Evolutionary conservation across 1,139 yeast genomes (phyloP), one percentile per base, ranked within the genome.

Genomic region (Scheffersomyces quercinus): DNA sequence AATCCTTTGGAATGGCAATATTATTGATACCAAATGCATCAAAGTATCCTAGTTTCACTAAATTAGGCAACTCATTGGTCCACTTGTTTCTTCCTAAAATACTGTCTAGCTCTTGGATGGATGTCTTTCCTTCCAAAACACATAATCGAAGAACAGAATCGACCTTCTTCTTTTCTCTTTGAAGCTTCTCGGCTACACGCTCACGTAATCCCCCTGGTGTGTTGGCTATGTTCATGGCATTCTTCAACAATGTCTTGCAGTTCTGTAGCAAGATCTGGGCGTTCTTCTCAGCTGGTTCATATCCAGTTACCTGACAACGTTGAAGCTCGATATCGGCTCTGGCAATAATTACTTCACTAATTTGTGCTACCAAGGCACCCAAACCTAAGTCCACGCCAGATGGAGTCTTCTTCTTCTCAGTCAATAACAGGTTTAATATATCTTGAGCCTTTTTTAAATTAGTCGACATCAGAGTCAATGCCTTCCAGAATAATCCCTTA

Each of bases 311-410:
- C 40, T 64, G 68, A 20, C 73, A 59, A 45, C 83, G 61, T 55
- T 78, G 82, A n/a, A 77, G 53, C 42, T 78, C 83, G 5, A 78
- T 66, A 54, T 80, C 84, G 1, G 81, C 73, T 42, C 83, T 60
- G 33, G 77, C 81, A 24, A 79, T 73, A 33, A 70, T 56, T 0
- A 79, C 60, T 4, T 73, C 67, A 48, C 79, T 64, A 2, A 77
- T 50, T 45, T 73, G 76, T 7, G 73, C 63, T 9, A 75, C 64
- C 20, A 73, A 48, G 0, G 63, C 50, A 1, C 79, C 79, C 30
- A 70, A 48, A 14, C 67, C 66, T 35, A 61, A 55, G 28, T 49
- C 60, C 10, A 51, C 56, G 2, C 59, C 58, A 14, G 51, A 50
- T 13, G 53, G 53, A 11, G 46, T 41, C 37, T 47, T 54, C 41